A percentile compares a stretch with the other conserved stretches of the same genome.
These are phyloP conservation scores for Mayamaea pseudoterrestris DNA, from an alignment of 108 stramenopile species.

Conservation along the genomic window DNA sequence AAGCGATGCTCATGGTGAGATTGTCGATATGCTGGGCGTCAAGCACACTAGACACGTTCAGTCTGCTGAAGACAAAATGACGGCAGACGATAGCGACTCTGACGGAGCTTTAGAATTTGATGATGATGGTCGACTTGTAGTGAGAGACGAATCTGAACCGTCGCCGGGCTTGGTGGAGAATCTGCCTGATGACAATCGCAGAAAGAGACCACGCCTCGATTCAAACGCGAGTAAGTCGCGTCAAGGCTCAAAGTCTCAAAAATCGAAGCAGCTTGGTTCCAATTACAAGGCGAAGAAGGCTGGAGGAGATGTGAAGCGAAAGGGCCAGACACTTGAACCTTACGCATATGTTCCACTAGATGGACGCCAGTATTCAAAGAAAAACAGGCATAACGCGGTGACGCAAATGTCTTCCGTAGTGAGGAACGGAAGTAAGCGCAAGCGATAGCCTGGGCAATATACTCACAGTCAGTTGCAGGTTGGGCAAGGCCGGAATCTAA, in stretches of 20 bases:
- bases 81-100: constrained; percentile 36
- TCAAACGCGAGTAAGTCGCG: constrained; percentile 15
- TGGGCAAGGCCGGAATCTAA: too few relatives aligned
- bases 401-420: constrained; percentile 81
- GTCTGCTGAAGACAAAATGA: constrained; percentile 28
- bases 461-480: too few relatives aligned
- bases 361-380: constrained; percentile 73
- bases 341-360: constrained; percentile 89
- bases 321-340: constrained; percentile 84
- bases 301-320: constrained; percentile 85
- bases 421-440: constrained; percentile 41
- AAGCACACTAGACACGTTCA: constrained; percentile 52
- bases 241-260: constrained; percentile 10
- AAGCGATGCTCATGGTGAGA: constrained; percentile 53
- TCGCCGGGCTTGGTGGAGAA: background rate
- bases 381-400: constrained; percentile 68
- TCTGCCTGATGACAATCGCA: background rate
- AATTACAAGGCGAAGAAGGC: constrained; percentile 82
- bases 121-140: constrained; percentile 55
- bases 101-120: constrained; percentile 70
- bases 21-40: constrained; percentile 74
- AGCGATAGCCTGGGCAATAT: too few relatives aligned
- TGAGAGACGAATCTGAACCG: constrained; percentile 33
- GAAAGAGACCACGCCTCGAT: constrained; percentile 24
- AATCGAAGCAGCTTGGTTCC: constrained; percentile 39